Conservation (phyloP, 2,329 filamentous ascomycete species). For the Ophiostoma ulmi region DNA sequence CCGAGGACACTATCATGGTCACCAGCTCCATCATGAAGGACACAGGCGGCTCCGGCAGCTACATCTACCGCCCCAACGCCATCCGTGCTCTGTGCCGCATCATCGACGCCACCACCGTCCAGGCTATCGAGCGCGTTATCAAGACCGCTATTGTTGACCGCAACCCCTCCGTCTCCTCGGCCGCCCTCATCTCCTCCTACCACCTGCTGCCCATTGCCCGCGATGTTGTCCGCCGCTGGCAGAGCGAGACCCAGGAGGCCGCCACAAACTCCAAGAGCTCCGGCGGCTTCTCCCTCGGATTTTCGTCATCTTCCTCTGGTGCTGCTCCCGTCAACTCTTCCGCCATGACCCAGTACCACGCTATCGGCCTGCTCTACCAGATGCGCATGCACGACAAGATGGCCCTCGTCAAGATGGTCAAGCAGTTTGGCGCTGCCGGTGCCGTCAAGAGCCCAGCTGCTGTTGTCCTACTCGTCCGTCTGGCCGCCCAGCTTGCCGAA, state of each 20-base stretch:
- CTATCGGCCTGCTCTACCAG: conserved; percentile 93
- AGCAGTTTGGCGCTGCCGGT: conserved; percentile 88
- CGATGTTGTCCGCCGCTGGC: conserved; percentile 95
- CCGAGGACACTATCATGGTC: conserved; percentile 99
- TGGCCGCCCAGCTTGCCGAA: conserved; percentile 89
- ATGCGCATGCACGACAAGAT: conserved; percentile 97
- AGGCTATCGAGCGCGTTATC: conserved; percentile 96
- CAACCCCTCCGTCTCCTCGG: conserved; percentile 93
- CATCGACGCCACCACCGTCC: conserved; percentile 92
- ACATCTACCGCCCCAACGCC: conserved; percentile 90
- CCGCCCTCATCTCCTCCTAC: conserved; percentile 92
- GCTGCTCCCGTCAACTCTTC: conserved; percentile 72
- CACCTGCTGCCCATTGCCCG: conserved; percentile 93
- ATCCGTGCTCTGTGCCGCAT: conserved; percentile 94
- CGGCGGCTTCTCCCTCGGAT: conserved; percentile 84
- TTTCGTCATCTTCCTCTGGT: conserved; percentile 76
- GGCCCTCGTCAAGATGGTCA: conserved; percentile 99
- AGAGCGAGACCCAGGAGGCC: conserved; percentile 96
- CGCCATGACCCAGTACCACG: conserved; percentile 97
- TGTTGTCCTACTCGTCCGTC: conserved; percentile 82
- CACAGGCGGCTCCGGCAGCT: conserved; percentile 88
- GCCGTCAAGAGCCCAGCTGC: conserved; percentile 93
- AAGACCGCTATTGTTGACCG: conserved; percentile 99
- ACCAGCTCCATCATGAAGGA: conserved; percentile 99
- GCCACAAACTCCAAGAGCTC: conserved; percentile 85